Conservation (phyloP, 108 stramenopile genomes). For the Skeletonema tropicum region DNA sequence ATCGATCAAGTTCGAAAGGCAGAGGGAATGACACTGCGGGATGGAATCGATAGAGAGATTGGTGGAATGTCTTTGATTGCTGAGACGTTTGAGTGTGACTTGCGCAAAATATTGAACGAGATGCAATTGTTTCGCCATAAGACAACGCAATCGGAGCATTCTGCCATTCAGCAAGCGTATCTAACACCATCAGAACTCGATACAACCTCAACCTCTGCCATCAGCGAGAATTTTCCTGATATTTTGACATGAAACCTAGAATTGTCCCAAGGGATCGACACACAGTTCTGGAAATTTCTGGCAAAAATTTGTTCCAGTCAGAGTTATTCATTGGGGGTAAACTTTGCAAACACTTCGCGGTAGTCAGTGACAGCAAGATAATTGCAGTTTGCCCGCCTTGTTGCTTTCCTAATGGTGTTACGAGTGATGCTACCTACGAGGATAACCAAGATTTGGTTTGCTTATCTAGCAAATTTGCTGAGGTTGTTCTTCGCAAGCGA, state of each 20-base stretch:
- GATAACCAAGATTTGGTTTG: conserved; percentile 12
- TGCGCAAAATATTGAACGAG: conserved; percentile 65
- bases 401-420: conserved; percentile 22
- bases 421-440: conserved; percentile 19
- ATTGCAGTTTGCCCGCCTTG: conserved; percentile 67
- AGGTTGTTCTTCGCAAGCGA: conserved; percentile 25
- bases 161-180: background rate
- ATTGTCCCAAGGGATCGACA: conserved; percentile 41
- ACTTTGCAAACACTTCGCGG: conserved; percentile 30
- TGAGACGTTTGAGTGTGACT: conserved; percentile 59
- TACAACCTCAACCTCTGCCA: background rate
- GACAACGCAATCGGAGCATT: background rate
- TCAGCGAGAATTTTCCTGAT: conserved; percentile 18
- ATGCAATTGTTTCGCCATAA: conserved; percentile 56
- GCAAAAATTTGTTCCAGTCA: conserved; percentile 45
- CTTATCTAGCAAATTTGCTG: conserved; percentile 32
- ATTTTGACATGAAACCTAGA: conserved; percentile 29
- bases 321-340: conserved; percentile 51
- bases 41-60: conserved; percentile 15
- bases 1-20: conserved; percentile 43
- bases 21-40: conserved; percentile 42
- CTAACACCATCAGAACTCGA: background rate
- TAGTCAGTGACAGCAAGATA: conserved; percentile 61
- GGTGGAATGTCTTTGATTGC: conserved; percentile 37
- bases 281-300: conserved; percentile 56